These are phyloP conservation scores for Rhododendron griersonianum DNA, from an alignment of 148 eudicot species.

Conservation along the genomic window DNA sequence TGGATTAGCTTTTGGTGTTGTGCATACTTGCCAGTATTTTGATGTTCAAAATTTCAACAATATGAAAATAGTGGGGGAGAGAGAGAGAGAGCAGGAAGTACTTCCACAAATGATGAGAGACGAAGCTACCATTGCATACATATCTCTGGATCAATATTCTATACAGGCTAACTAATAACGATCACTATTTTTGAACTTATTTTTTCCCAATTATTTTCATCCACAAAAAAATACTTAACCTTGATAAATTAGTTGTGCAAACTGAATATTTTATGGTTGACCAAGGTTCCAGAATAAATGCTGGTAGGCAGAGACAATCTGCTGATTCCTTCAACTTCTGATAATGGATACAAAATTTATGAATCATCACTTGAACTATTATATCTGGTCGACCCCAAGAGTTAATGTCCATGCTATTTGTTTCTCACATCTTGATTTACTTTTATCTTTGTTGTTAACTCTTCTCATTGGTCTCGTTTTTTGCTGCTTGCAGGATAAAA, in stretches of 20 bases:
- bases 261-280: neutral
- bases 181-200: neutral
- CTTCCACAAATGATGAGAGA: too few relatives aligned
- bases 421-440: neutral
- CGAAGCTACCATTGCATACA: neutral
- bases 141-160: neutral
- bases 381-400: neutral
- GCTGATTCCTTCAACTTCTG: neutral
- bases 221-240: neutral
- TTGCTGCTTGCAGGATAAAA: constrained; percentile 54
- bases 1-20: neutral
- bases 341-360: too few relatives aligned
- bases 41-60: neutral
- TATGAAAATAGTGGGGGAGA: too few relatives aligned
- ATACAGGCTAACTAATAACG: too few relatives aligned
- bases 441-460: constrained; percentile 3
- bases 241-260: neutral
- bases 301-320: neutral
- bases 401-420: neutral
- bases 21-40: neutral
- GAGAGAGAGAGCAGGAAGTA: too few relatives aligned
- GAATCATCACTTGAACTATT: too few relatives aligned
- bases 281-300: neutral
- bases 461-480: neutral
- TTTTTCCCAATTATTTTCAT: too few relatives aligned